Evolutionary conservation across 805 yeast genomes (phyloP).

Genomic region (Cephaloascus albidus): DNA sequence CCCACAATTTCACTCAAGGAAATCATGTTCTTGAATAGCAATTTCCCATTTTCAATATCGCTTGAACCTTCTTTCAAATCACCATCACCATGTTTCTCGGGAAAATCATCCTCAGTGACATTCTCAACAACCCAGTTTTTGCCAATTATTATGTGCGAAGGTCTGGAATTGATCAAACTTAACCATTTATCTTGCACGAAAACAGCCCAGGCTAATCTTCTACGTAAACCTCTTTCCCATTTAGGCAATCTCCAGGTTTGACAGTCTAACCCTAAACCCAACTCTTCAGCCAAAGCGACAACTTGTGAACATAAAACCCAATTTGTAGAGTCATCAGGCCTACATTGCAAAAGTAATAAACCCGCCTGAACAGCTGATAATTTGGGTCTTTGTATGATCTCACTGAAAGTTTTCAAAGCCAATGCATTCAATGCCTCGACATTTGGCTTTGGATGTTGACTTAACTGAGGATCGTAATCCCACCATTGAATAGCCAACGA

Average conservation of each 20-base stretch:
- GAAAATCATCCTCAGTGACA: slow-evolving; percentile 69
- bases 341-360: slow-evolving; percentile 61
- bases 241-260: slow-evolving; percentile 85
- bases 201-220: slow-evolving; percentile 93
- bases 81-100: slow-evolving; percentile 52
- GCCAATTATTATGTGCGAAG: slow-evolving; percentile 67
- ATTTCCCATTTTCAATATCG: slow-evolving; percentile 64
- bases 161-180: slow-evolving; percentile 70
- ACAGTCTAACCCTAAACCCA: slow-evolving; percentile 88
- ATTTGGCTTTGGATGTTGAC: slow-evolving; percentile 74
- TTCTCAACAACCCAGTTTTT: slow-evolving; percentile 73
- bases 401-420: slow-evolving; percentile 56
- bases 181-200: slow-evolving; percentile 91
- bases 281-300: slow-evolving; percentile 79
- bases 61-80: slow-evolving; percentile 48
- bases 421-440: slow-evolving; percentile 58
- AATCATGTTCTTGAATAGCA: slow-evolving; percentile 58
- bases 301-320: slow-evolving; percentile 86
- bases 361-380: slow-evolving; percentile 91
- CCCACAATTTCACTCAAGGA: slow-evolving; percentile 59
- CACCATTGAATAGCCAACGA: slow-evolving; percentile 89
- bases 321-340: slow-evolving; percentile 46
- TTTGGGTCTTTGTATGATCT: slow-evolving; percentile 79
- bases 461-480: slow-evolving; percentile 76
- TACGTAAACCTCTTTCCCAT: slow-evolving; percentile 89